These are phyloP conservation scores for Schizosaccharomyces lindneri DNA, from an alignment of 805 yeast species.

Conservation along the genomic window DNA sequence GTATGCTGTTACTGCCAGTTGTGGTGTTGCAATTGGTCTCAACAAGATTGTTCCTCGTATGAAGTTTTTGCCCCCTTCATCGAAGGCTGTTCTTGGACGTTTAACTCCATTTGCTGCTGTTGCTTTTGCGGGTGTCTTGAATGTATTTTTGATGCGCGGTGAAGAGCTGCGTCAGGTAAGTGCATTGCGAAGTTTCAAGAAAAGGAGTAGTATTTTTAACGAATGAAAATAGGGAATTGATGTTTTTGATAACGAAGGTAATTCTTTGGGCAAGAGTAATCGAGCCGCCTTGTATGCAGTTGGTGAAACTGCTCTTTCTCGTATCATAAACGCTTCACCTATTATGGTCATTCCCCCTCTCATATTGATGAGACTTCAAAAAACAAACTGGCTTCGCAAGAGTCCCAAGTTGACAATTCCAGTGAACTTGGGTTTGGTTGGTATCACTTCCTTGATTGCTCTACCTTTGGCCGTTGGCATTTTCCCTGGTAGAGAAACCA, in stretches of 20 bases:
- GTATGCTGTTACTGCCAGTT: slow-evolving; percentile 80
- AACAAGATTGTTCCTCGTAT: slow-evolving; percentile 76
- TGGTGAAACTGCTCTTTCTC: slow-evolving; percentile 84
- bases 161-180: slow-evolving; percentile 47
- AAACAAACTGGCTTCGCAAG: slow-evolving; percentile 11
- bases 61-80: slow-evolving; percentile 34
- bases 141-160: slow-evolving; percentile 88
- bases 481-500: slow-evolving; percentile 67
- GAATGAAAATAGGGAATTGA: slow-evolving; percentile 14
- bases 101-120: slow-evolving; percentile 97
- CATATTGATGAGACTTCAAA: slow-evolving; percentile 50
- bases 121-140: slow-evolving; percentile 85
- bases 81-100: slow-evolving; percentile 53
- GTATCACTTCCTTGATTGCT: slow-evolving; percentile 61
- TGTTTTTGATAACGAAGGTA: slow-evolving; percentile 16
- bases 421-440: slow-evolving; percentile 67
- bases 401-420: slow-evolving; percentile 31
- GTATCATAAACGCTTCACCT: slow-evolving; percentile 92
- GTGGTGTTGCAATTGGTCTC: slow-evolving; percentile 84
- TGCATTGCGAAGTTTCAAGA: too few species aligned
- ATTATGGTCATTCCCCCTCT: slow-evolving; percentile 92
- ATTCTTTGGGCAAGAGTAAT: slow-evolving; percentile 39
- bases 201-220: background rate
- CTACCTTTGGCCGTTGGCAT: slow-evolving; percentile 88
- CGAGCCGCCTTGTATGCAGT: slow-evolving; percentile 82